Percentiles rank a stretch among this genome's conserved stretches.
Evolutionary conservation across 192 early-diverging fungal genomes (phyloP).

Genomic region (Rhizophagus sp.): DNA sequence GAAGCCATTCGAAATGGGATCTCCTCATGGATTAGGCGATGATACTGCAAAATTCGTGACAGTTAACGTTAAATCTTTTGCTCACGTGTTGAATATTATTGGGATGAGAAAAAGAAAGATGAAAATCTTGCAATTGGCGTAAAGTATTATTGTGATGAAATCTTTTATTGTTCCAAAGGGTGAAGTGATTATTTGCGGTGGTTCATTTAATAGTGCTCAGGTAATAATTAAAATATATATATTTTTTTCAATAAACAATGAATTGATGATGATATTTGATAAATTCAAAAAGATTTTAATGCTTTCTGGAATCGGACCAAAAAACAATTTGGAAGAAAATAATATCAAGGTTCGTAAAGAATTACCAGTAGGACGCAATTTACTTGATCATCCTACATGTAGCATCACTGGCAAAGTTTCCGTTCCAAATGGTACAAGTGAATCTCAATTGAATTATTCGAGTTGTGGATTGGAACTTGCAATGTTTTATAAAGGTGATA

Average conservation of each 20-base stretch:
- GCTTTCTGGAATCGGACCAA: constrained; percentile 11
- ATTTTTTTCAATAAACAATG: background rate
- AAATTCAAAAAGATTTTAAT: constrained; percentile 2
- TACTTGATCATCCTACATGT: background rate
- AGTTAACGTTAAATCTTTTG: background rate
- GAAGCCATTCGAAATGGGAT: background rate
- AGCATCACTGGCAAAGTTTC: background rate
- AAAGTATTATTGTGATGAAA: background rate
- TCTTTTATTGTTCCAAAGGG: constrained; percentile 11
- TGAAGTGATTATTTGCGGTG: background rate
- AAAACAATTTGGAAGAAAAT: background rate
- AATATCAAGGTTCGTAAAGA: constrained; percentile 15
- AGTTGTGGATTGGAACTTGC: background rate
- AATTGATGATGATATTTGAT: too few species aligned
- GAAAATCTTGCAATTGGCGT: background rate
- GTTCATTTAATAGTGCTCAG: background rate
- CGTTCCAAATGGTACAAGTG: background rate
- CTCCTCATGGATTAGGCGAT: background rate
- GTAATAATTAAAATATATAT: too few species aligned
- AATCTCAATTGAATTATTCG: background rate
- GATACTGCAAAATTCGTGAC: background rate
- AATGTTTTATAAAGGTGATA: background rate
- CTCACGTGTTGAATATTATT: background rate
- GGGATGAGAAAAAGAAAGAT: background rate
- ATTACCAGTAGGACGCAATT: background rate